Percentiles rank a stretch among this genome's conserved stretches.
phyloP scores from a whole-genome alignment of 768 basidiomycete species.

The Vishniacozyma victoriae region DNA sequence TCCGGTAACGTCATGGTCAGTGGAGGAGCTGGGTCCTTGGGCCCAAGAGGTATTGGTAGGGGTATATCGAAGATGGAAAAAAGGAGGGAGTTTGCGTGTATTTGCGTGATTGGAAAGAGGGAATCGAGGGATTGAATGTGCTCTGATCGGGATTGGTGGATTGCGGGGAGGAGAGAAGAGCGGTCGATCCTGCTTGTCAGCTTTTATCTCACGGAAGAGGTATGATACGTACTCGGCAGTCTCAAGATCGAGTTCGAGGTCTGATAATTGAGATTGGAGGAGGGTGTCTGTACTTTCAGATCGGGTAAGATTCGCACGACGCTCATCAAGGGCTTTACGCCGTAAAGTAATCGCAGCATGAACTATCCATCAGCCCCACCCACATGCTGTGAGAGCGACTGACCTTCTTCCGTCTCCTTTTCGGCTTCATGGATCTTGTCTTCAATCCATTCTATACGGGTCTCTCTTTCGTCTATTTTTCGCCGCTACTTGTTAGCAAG shows the following conservation, averaged over 20 bases:
- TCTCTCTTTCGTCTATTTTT: slow-evolving; percentile 63
- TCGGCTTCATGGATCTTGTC: slow-evolving; percentile 51
- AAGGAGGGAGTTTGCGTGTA: slow-evolving; percentile 74
- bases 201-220: slow-evolving; percentile 5
- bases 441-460: slow-evolving; percentile 54
- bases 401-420: slow-evolving; percentile 53
- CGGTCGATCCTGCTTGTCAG: slow-evolving; percentile 52
- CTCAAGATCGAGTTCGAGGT: slow-evolving; percentile 16
- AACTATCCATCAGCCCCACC: slow-evolving; percentile 8
- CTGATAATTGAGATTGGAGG: slow-evolving; percentile 2
- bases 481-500: slow-evolving; percentile 54
- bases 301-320: slow-evolving; percentile 51
- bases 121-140: slow-evolving; percentile 62
- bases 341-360: slow-evolving; percentile 46
- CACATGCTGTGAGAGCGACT: slow-evolving; percentile 1
- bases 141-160: slow-evolving; percentile 50
- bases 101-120: slow-evolving; percentile 85
- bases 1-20: slow-evolving; percentile 60
- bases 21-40: slow-evolving; percentile 78
- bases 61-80: slow-evolving; percentile 81
- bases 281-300: slow-evolving; percentile 18
- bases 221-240: slow-evolving; percentile 22
- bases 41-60: slow-evolving; percentile 74
- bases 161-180: slow-evolving; percentile 51
- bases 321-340: slow-evolving; percentile 48